These are phyloP conservation scores for Crucibulum laeve DNA, from an alignment of 768 basidiomycete genomes.

Conservation along the genomic window DNA sequence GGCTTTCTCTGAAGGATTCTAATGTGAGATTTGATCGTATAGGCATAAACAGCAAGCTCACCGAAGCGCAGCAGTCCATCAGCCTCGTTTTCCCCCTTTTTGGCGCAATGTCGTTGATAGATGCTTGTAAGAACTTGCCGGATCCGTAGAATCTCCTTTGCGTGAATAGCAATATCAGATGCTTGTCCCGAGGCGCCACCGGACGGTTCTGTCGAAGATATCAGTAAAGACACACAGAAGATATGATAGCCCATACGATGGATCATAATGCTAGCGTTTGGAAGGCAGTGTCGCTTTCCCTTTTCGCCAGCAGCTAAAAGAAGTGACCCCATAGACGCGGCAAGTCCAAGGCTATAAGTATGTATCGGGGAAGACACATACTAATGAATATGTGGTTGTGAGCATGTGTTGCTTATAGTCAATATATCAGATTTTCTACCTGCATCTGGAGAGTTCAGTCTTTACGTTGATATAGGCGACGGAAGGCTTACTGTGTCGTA, in stretches of 20 bases:
- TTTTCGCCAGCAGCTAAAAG: conserved; percentile 87
- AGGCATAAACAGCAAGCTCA: conserved; percentile 27
- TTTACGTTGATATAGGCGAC: not conserved
- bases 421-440: conserved; percentile 32
- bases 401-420: not conserved
- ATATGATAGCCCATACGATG: conserved; percentile 61
- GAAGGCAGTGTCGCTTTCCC: conserved; percentile 88
- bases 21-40: conserved; percentile 13
- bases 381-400: conserved; percentile 28
- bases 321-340: conserved; percentile 94
- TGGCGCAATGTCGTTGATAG: conserved; percentile 83
- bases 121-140: conserved; percentile 80
- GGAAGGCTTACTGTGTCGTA: conserved; percentile 82
- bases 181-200: conserved; percentile 96
- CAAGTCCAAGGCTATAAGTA: conserved; percentile 94
- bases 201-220: conserved; percentile 73
- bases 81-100: conserved; percentile 56
- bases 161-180: conserved; percentile 95
- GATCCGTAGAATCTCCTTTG: conserved; percentile 91
- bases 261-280: conserved; percentile 97
- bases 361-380: conserved; percentile 95
- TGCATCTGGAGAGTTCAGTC: conserved; percentile 52
- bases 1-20: conserved; percentile 55
- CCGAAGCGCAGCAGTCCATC: conserved; percentile 76
- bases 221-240: not conserved